phyloP scores from a whole-genome alignment of 768 basidiomycete species.

The Termitomyces sp. region DNA sequence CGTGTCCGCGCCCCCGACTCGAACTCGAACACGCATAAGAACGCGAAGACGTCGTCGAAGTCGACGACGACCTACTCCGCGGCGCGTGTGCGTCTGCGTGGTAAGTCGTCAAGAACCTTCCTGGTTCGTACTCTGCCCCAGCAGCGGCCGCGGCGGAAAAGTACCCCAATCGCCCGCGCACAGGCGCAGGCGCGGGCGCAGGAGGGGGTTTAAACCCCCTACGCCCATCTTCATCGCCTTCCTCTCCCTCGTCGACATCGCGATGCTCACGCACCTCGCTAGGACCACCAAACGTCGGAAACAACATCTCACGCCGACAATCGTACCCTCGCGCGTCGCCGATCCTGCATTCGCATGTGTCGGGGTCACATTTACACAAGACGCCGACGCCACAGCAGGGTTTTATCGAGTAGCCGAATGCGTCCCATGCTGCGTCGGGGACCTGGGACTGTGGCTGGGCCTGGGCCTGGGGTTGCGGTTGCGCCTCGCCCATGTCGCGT shows the following conservation, averaged over 20 bases:
- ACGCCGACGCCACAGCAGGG: conserved; percentile 18
- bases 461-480: too few species aligned
- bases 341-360: conserved; percentile 13
- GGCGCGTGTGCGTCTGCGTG: conserved; percentile 7
- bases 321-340: conserved; percentile 15
- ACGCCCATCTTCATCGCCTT: too few species aligned
- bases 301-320: conserved; percentile 15
- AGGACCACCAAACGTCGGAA: conserved; percentile 9
- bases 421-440: neutral
- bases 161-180: conserved; percentile 5
- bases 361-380: conserved; percentile 17
- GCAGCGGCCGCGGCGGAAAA: neutral
- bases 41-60: conserved; percentile 21
- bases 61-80: conserved; percentile 18
- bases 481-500: conserved; percentile 2
- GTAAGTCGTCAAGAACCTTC: neutral
- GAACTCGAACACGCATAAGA: conserved; percentile 10
- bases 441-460: too few species aligned
- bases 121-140: neutral
- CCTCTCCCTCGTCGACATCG: too few species aligned
- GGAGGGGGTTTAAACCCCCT: too few species aligned
- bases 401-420: conserved; percentile 10
- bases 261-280: too few species aligned
- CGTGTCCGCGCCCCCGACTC: conserved; percentile 15
- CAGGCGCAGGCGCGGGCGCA: neutral